phyloP scores from a whole-genome alignment of 495 filamentous ascomycete species.

The Neurospora intermedia region DNA sequence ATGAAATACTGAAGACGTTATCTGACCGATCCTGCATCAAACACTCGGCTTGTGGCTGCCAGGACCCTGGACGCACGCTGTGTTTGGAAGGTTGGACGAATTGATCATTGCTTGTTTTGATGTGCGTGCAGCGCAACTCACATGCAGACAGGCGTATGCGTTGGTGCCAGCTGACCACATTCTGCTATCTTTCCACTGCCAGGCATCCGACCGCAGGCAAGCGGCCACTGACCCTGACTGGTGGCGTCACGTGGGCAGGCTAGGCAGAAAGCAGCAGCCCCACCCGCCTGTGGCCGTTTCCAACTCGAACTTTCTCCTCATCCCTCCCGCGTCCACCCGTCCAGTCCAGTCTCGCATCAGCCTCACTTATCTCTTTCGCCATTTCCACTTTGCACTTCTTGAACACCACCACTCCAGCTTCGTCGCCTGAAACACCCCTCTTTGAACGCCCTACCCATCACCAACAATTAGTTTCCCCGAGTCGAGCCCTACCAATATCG shows the following conservation, averaged over 20 bases:
- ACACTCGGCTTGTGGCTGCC: neutral
- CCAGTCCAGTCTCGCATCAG: conserved; percentile 15
- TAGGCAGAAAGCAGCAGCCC: conserved; percentile 12
- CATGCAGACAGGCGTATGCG: neutral
- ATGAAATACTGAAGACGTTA: neutral
- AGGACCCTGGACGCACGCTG: neutral
- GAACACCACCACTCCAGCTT: conserved; percentile 1
- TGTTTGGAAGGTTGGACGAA: neutral
- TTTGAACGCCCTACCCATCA: conserved; percentile 10
- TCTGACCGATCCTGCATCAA: neutral
- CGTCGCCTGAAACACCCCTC: neutral
- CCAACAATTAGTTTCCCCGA: conserved; percentile 8
- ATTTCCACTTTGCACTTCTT: conserved; percentile 3
- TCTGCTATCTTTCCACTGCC: neutral
- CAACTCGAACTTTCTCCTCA: conserved; percentile 26
- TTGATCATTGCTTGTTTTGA: neutral
- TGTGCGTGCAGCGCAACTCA: neutral
- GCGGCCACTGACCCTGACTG: neutral
- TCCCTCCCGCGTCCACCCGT: conserved; percentile 21
- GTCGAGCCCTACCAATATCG: conserved; percentile 17
- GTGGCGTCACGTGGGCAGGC: conserved; percentile 19
- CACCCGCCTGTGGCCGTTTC: conserved; percentile 6
- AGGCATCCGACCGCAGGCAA: neutral
- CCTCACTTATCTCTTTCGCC: conserved; percentile 9
- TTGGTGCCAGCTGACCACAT: neutral